A percentile compares a stretch with the other conserved stretches of the same genome.
These are phyloP conservation scores for Cladosporium phlei DNA, from an alignment of 2,329 filamentous ascomycete genomes.

Conservation along the genomic window DNA sequence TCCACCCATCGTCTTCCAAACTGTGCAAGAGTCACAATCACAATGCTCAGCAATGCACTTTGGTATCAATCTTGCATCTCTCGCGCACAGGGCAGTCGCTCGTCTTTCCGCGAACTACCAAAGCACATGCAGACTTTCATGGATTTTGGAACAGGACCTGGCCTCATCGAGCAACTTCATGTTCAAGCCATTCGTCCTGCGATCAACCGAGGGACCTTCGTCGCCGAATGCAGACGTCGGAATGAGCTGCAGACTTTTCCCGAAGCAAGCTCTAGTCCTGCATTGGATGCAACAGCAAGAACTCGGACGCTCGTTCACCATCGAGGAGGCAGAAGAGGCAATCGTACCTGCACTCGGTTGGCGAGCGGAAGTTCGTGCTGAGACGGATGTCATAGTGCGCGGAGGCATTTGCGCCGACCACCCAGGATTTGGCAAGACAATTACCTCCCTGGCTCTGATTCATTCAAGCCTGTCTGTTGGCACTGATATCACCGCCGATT, in stretches of 20 bases:
- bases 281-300: conserved; percentile 59
- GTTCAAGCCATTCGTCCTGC: background rate
- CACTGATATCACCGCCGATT: background rate
- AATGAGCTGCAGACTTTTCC: conserved; percentile 35
- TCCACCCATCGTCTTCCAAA: conserved; percentile 19
- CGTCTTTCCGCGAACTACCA: conserved; percentile 10
- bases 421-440: conserved; percentile 64
- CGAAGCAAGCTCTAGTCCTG: conserved; percentile 52
- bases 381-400: conserved; percentile 39
- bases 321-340: conserved; percentile 56
- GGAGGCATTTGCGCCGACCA: conserved; percentile 62
- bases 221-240: background rate
- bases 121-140: background rate
- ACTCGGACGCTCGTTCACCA: conserved; percentile 38
- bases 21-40: background rate
- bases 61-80: conserved; percentile 25
- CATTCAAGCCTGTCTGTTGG: conserved; percentile 30
- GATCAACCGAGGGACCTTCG: background rate
- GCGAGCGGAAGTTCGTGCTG: conserved; percentile 53
- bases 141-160: background rate
- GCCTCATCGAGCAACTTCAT: background rate
- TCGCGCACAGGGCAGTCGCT: conserved; percentile 29
- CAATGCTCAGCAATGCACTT: conserved; percentile 16
- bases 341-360: conserved; percentile 43
- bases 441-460: conserved; percentile 55